phyloP scores from a whole-genome alignment of 352 stramenopile genomes.

The Globisporangium cylindrosporum region DNA sequence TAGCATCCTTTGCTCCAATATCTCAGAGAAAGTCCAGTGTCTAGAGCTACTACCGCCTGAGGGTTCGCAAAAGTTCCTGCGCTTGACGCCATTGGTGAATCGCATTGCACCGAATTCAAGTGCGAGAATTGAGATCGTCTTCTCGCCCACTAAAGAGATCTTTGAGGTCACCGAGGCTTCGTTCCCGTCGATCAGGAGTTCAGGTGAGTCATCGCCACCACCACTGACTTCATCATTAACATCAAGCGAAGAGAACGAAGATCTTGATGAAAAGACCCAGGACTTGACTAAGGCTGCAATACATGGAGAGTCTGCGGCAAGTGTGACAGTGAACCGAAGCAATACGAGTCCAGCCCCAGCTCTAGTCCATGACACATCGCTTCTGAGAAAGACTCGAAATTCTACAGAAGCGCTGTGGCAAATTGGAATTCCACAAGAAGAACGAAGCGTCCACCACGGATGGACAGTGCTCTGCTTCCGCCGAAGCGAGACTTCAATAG shows the following conservation, averaged over 20 bases:
- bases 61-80: constrained; percentile 33
- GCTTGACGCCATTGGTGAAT: constrained; percentile 65
- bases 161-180: constrained; percentile 31
- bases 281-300: not conserved
- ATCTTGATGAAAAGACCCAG: not conserved
- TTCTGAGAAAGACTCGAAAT: not conserved
- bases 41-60: constrained; percentile 31
- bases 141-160: constrained; percentile 45
- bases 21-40: constrained; percentile 24
- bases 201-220: not conserved
- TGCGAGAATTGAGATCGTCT: constrained; percentile 82
- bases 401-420: not conserved
- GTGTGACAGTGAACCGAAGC: constrained; percentile 9
- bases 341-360: not conserved
- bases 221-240: not conserved
- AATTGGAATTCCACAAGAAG: constrained; percentile 29
- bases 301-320: not conserved
- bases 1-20: constrained; percentile 31
- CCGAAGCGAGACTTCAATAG: constrained; percentile 16
- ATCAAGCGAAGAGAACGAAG: not conserved
- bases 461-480: constrained; percentile 81
- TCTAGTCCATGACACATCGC: not conserved
- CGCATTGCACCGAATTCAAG: constrained; percentile 36
- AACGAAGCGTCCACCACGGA: constrained; percentile 68
- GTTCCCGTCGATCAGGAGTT: not conserved